Evolutionary conservation across 2,329 filamentous ascomycete species (phyloP).

Genomic region (Ascochyta fabae): DNA sequence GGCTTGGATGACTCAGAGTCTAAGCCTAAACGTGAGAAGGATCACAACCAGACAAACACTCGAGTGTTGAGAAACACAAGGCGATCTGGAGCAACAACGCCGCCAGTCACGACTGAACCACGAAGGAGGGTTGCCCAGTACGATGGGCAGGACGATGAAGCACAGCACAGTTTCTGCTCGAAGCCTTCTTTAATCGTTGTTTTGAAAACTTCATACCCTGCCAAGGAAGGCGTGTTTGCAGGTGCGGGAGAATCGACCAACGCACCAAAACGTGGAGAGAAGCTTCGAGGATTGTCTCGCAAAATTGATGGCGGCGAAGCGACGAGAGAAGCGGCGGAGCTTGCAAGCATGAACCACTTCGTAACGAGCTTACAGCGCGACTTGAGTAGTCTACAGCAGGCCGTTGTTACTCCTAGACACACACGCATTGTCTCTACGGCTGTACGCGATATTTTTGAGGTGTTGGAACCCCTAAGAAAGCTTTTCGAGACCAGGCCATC

Average conservation of each 20-base stretch:
- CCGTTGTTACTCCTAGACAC: background rate
- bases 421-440: background rate
- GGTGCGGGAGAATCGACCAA: background rate
- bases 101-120: background rate
- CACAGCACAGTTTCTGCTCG: background rate
- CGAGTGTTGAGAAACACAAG: background rate
- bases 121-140: background rate
- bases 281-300: background rate
- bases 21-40: too few relatives aligned
- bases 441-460: background rate
- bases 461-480: background rate
- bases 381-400: background rate
- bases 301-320: background rate
- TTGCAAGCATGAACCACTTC: background rate
- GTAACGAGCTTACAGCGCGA: constrained; percentile 1
- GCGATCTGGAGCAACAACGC: background rate
- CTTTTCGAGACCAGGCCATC: too few relatives aligned
- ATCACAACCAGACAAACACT: background rate
- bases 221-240: background rate
- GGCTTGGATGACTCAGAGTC: background rate
- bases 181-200: background rate
- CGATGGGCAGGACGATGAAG: background rate
- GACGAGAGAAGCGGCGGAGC: background rate
- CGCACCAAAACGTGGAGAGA: background rate
- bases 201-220: background rate